These are phyloP conservation scores for Serendipita sp. DNA, from an alignment of 768 basidiomycete species.

Conservation along the genomic window DNA sequence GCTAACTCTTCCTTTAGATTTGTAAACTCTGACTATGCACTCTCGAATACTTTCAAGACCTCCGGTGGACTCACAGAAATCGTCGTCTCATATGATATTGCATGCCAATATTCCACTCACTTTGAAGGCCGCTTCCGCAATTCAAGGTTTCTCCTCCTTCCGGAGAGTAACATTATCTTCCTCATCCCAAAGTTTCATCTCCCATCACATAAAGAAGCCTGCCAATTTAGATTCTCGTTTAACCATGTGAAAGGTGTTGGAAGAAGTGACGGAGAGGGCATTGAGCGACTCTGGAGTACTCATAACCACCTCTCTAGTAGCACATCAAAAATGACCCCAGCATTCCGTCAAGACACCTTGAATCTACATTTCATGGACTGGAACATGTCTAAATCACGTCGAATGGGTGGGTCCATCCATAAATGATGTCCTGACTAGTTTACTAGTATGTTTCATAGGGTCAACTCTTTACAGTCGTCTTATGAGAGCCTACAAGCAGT, in stretches of 20 bases:
- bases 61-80: background rate
- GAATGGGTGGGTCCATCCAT: background rate
- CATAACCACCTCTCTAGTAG: background rate
- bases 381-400: background rate
- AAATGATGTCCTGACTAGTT: too few relatives aligned
- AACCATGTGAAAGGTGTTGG: slow-evolving; percentile 19
- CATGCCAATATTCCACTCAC: slow-evolving; percentile 18
- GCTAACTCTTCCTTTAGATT: background rate
- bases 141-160: background rate
- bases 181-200: slow-evolving; percentile 27
- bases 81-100: slow-evolving; percentile 20
- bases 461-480: too few relatives aligned
- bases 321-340: background rate
- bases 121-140: background rate
- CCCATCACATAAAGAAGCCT: slow-evolving; percentile 19
- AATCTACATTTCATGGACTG: background rate
- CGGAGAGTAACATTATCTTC: slow-evolving; percentile 9
- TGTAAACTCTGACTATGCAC: background rate
- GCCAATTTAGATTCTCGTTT: slow-evolving; percentile 20
- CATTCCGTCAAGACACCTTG: background rate
- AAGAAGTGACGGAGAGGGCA: slow-evolving; percentile 22
- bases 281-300: slow-evolving; percentile 18
- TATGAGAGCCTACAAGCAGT: too few relatives aligned
- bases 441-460: background rate
- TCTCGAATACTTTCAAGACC: background rate